Base-by-base conservation (phyloP, 305 asterid species). In the Stenogyne calaminthoides region DNA sequence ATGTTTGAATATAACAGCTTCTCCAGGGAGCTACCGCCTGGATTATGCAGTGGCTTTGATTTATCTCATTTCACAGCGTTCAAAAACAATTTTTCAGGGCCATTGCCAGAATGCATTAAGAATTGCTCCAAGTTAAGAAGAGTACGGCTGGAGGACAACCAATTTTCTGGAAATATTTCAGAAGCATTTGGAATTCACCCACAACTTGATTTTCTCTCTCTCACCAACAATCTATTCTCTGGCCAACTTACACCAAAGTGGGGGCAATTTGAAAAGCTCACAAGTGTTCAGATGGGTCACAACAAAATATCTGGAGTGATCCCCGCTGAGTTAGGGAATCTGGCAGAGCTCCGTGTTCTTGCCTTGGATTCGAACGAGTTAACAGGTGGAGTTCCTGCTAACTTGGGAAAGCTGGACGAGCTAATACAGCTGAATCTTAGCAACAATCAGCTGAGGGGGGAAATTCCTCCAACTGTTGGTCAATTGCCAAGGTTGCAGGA, bases 171-270 rank as follows among this genome's bases (percentile, higher is more conserved):
- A 64, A 61, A 90, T 73, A 78, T 92, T 56, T 82, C 94, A 10
- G 90, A 84, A 16, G 83, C 87, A 18, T 87, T 92, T 55, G 98
- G 98, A 37, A 47, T 66, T 78, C 96, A 92, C 81, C 94, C 96
- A 18, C 25, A 67, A 0, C 96, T 92, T 16, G 76, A 36, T 4
- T 90, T 59, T 70, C 19, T 87, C 47, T 73, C 88, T 65, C 80
- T 88, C 11, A 72, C 81, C 56, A 75, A 69, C 29, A 89, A 86
- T 69, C 84, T 76, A 9, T 77, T 89, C 10, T 79, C 88, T 0
- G 92, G 96, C 60, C 57, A 76, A 18, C 81, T 90, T 18, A 49
- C 87, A 59, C 64, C 80, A n/a, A 32, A 82, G 46, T 88, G 92
- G 94, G 84, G 87, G 49, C 80, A 79, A 39, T 80, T 66, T 54